Conservation (phyloP, 257 asterid genomes). For the Lithospermum erythrorhizon region DNA sequence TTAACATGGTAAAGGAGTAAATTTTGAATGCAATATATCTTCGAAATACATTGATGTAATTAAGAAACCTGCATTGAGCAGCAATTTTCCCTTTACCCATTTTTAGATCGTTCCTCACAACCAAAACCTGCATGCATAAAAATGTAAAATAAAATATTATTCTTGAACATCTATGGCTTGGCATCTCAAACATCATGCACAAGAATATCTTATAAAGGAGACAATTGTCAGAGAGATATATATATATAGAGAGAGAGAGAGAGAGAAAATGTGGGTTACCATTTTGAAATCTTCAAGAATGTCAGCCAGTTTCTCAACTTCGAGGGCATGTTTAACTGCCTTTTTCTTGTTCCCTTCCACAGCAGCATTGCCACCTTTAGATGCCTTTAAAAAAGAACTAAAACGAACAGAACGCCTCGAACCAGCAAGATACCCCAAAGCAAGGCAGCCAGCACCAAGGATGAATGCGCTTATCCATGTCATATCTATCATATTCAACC, state of each 20-base stretch:
- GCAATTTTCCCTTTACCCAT: conserved; percentile 99
- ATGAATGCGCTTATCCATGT: conserved; percentile 62
- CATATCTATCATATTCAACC: conserved; percentile 56
- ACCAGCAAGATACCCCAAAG: conserved; percentile 68
- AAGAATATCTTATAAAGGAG: neutral
- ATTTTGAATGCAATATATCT: too few species aligned
- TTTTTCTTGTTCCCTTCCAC: conserved; percentile 36
- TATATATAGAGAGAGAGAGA: neutral
- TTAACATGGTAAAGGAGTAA: neutral
- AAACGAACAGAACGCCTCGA: conserved; percentile 31
- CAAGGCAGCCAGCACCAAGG: conserved; percentile 76
- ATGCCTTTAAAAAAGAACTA: conserved; percentile 12
- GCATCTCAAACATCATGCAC: neutral
- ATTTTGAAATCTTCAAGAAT: conserved; percentile 82
- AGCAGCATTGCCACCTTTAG: conserved; percentile 17
- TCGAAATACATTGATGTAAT: neutral
- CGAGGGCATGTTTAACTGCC: conserved; percentile 42
- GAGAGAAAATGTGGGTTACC: conserved; percentile 28
- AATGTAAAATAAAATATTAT: conserved; percentile 3
- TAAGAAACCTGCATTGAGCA: conserved; percentile 85
- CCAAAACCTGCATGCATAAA: conserved; percentile 64
- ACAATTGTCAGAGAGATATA: too few species aligned
- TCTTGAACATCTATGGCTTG: neutral
- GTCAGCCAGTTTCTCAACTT: conserved; percentile 78
- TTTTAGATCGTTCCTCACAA: conserved; percentile 91